These are phyloP conservation scores for Suillus alpinus DNA, from an alignment of 768 basidiomycete genomes.

Conservation along the genomic window DNA sequence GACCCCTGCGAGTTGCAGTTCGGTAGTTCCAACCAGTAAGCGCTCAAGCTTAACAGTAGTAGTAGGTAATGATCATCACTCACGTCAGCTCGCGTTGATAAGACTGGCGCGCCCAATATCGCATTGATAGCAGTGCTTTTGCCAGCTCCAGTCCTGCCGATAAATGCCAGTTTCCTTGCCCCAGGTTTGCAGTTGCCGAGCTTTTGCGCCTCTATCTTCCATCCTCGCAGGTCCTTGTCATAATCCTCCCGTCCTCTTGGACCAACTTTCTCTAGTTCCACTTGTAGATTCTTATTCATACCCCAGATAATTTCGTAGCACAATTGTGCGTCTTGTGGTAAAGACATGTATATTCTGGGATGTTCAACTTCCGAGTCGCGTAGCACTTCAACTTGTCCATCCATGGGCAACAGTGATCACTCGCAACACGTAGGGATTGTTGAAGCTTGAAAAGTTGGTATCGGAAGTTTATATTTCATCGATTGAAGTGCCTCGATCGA, in stretches of 20 bases:
- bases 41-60: neutral
- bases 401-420: neutral
- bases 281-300: neutral
- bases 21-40: neutral
- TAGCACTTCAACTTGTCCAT: neutral
- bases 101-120: neutral
- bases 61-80: neutral
- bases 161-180: neutral
- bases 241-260: neutral
- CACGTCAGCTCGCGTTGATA: neutral
- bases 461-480: neutral
- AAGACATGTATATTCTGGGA: neutral
- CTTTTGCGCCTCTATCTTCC: neutral
- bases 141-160: neutral
- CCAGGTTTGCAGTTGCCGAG: neutral
- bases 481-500: neutral
- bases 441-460: neutral
- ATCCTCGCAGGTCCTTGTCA: neutral
- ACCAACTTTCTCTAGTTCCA: neutral
- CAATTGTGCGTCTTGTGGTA: neutral
- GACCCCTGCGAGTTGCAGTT: neutral
- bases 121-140: neutral
- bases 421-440: neutral
- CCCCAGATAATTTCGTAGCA: neutral
- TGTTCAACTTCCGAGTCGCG: neutral